Evolutionary conservation across 2,329 filamentous ascomycete genomes (phyloP), one percentile per base, ranked within the genome.

Genomic region (Berkeleyomyces basicola): DNA sequence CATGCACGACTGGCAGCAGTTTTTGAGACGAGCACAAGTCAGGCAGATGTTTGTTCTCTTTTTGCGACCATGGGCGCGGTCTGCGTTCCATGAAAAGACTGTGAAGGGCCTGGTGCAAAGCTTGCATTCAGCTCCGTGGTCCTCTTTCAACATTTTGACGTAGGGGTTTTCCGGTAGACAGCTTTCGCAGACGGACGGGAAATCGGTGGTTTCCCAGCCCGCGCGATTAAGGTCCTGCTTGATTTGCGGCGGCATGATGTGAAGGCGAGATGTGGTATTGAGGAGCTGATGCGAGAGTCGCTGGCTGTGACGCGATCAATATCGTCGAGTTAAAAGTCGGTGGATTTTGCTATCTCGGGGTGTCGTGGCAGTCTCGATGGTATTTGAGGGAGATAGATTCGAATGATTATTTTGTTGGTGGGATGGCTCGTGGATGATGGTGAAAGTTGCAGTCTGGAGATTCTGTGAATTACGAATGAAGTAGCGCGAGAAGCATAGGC

Each of bases 1-100:
- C 90, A 97, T 97, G 78, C 93, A 99, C 75, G 87, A 92, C 77
- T 99, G 93, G 71, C 93, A 99, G 77, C 93, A 97, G 77, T 99
- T 99, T 76, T 99, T 99, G 67, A 97, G 80, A 53, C 93, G 87
- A 31, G 93, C 92, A 77, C 93, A 99, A 47, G 93, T 99, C 33
- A 99, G 79, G 74, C 93, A 99, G 70, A 97, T 95, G 69, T 89
- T 95, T 62, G 92, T 97, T 67, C 88, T 86, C 75, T 95, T 96
- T 73, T 92, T 91, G 66, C 91, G 88, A 36, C 90, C 84, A 66
- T 83, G 80, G 2, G 91, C 93, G 64, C 93, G 88, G 72, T 95
- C 91, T 66, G 88, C 85, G 69, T 92, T 92, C 92, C 92, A 99
- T 69, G 86, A 84, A 73, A 99, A 99, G 61, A 97, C 82, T 36